Evolutionary conservation across 139 green algal genomes (phyloP), one percentile per base, ranked within the genome.

Genomic region (Raphidocelis subcapitata): DNA sequence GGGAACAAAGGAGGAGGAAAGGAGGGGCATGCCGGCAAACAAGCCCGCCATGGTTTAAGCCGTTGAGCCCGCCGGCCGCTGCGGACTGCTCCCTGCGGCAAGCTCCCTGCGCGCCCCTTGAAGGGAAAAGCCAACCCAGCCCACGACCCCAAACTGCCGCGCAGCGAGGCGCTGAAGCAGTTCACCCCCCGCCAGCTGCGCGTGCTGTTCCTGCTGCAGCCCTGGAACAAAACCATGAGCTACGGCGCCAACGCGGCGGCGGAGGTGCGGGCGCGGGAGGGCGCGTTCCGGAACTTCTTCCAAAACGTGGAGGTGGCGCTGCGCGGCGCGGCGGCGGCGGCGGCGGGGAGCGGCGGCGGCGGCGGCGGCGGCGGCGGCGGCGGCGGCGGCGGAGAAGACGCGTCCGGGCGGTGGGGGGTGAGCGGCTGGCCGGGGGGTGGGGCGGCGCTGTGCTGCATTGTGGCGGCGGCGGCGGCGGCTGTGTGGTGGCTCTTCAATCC

Each of bases 251-350:
- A 69, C 62, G 62, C 60, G 74, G 86, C 89, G 67, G 79, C 81
- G 55, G 90, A 97, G 77, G 89, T 91, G 77, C 75, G 81, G 35
- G 66, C 87, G 28, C 86, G 84, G 54, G 93, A 98, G 83, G 69
- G 83, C 8, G 67, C 84, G 70, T 61, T 98, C 12, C 88, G 83
- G 62, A 98, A 97, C 82, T 98, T 98, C 78, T 98, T 98, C 78
- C 81, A 90, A 54, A 97, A 96, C 65, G 86, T 98, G 3, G 79
- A 97, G 28, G 92, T 90, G 0, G 87, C 81, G 16, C 64, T 96
- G 65, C 87, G 94, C 3, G 49, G 64, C 26, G 62, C 35, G 2
- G 60, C 72, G 21, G 51, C 67, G 20, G 65, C 61, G 31, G 44
- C 57, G 36, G 55, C 41, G 14, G 33, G 64, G 5, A 60, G 31